These are phyloP conservation scores for Agaricus subrufescens DNA, from an alignment of 768 basidiomycete species.

Conservation along the genomic window DNA sequence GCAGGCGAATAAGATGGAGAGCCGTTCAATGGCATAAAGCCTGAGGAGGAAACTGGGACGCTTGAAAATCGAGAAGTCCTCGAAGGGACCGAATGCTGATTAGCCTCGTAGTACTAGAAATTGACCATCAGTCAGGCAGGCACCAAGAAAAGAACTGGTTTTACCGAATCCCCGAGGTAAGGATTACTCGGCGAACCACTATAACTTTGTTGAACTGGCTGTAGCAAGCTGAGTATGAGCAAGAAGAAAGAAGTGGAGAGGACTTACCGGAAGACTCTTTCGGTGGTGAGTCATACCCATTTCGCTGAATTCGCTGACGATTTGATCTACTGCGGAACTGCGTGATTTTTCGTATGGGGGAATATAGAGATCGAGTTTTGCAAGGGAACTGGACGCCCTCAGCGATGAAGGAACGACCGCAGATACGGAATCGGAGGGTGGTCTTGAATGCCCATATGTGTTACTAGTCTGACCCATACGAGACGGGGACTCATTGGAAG, in stretches of 20 bases:
- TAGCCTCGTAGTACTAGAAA: constrained; percentile 34
- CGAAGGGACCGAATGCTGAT: constrained; percentile 30
- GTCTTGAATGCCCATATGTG: constrained; percentile 31
- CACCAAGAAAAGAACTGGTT: constrained; percentile 35
- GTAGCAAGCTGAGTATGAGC: constrained; percentile 5
- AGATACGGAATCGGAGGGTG: constrained; percentile 32
- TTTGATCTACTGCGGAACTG: constrained; percentile 42
- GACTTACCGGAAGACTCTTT: constrained; percentile 47
- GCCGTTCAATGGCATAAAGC: constrained; percentile 56
- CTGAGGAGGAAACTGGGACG: constrained; percentile 61
- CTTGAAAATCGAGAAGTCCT: constrained; percentile 59
- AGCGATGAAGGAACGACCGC: constrained; percentile 53
- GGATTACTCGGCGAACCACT: constrained; percentile 29
- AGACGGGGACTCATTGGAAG: constrained; percentile 37
- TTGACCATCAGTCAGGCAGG: constrained; percentile 28
- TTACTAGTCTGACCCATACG: constrained; percentile 28
- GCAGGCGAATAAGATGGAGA: constrained; percentile 31
- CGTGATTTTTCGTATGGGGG: constrained; percentile 63
- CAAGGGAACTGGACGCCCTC: constrained; percentile 56
- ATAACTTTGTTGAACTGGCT: constrained; percentile 34
- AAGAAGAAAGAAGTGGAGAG: not conserved
- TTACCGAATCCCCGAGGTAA: constrained; percentile 27
- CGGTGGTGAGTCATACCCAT: constrained; percentile 47
- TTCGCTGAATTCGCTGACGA: constrained; percentile 65
- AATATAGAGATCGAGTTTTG: constrained; percentile 63